Evolutionary conservation across 805 yeast genomes (phyloP), one percentile per base, ranked within the genome.

Genomic region (Cyberlindnera petersonii): DNA sequence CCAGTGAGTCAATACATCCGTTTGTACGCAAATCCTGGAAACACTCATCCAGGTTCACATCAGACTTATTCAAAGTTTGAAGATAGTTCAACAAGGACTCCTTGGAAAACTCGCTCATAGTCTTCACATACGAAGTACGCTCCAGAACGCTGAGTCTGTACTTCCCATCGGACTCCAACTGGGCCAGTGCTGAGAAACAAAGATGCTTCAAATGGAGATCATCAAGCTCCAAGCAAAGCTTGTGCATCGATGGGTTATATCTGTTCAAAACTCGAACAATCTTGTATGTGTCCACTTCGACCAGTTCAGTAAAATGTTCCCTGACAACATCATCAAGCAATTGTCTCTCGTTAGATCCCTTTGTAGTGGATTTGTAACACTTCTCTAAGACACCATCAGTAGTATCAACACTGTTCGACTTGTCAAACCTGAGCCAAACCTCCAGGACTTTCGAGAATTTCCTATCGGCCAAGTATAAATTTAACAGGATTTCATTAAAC

Each of bases 401-500:
- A 1, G 62, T 44, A 9, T 54, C 59, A 16, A 46, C 44, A 4
- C 55, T 42, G 24, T 28, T 52, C 24, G 42, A 53, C 28, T 45
- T 58, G 63, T 9, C 58, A 35, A 18, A 65, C 18, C 50, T 44
- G 2, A 77, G 43, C 80, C 86, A 75, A 1, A 77, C 62, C 35
- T 72, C 71, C 28, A 83, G 57, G 0, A 81, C 71, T 41, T 79
- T 71, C 3, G 76, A 60, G 43, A 66, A 74, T 35, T 64, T 69
- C 15, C 72, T 69, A 43, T 79, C 81, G 1, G 72, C 58, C 28
- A 72, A 60, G 53, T 79, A 83, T 4, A 85, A 49, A 34, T 71
- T 65, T 40, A 79, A 67, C 32, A 87, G 63, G 0, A 82, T 87
- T 27, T 73, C 67, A 50, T 67, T 70, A 53, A 75, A 84, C 11